phyloP scores from a whole-genome alignment of 257 asterid genomes.

The Haberlea rhodopensis region DNA sequence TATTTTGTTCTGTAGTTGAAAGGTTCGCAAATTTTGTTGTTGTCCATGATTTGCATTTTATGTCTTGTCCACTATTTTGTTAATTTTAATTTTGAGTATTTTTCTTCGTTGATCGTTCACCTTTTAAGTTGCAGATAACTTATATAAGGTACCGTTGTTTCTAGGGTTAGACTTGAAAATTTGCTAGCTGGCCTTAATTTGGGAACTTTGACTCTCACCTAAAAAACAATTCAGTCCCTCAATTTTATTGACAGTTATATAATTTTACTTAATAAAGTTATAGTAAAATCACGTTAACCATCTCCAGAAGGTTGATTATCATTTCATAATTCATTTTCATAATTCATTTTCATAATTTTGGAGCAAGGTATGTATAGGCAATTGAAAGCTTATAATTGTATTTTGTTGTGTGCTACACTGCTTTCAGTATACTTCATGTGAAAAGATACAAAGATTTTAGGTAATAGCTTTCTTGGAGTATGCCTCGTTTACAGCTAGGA shows the following conservation, averaged over 20 bases:
- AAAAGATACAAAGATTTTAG: not conserved
- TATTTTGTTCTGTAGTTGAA: no score
- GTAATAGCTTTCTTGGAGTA: not conserved
- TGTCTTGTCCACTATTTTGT: not conserved
- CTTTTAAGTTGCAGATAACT: not conserved
- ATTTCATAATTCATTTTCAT: not conserved
- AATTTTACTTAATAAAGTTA: not conserved
- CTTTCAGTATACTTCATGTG: not conserved
- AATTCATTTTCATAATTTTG: not conserved
- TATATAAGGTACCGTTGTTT: not conserved
- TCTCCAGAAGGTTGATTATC: not conserved
- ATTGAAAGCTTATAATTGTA: not conserved
- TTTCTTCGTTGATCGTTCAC: not conserved
- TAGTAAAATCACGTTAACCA: not conserved
- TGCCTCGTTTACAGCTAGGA: slow-evolving; percentile 20
- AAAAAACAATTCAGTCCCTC: not conserved
- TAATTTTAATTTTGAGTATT: not conserved
- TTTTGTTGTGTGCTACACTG: not conserved
- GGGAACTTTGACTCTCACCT: not conserved
- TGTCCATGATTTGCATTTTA: no score
- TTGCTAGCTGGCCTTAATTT: not conserved
- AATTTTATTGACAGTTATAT: not conserved
- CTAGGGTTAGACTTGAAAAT: not conserved
- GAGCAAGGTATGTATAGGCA: not conserved
- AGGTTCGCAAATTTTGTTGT: no score